phyloP scores from a whole-genome alignment of 495 filamentous ascomycete genomes.

The Geopyxis carbonaria region DNA sequence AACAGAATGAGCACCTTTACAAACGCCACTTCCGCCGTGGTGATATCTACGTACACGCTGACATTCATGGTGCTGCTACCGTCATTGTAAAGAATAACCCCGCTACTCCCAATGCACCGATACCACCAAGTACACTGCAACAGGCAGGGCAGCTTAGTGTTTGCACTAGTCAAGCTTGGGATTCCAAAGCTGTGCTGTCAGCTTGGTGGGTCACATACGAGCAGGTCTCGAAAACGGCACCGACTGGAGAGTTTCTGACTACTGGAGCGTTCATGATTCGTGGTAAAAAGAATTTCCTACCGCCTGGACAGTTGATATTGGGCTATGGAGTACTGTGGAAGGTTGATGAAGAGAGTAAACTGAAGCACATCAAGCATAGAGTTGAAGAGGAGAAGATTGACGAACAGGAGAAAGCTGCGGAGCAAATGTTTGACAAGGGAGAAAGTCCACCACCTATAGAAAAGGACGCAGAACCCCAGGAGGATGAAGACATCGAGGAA shows the following conservation, averaged over 20 bases:
- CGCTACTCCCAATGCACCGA: slow-evolving; percentile 56
- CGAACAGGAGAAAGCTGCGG: slow-evolving; percentile 25
- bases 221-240: slow-evolving; percentile 70
- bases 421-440: slow-evolving; percentile 26
- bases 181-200: slow-evolving; percentile 84
- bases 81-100: slow-evolving; percentile 76
- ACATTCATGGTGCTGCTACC: slow-evolving; percentile 64
- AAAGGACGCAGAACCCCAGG: slow-evolving; percentile 23
- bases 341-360: slow-evolving; percentile 75
- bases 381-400: slow-evolving; percentile 32
- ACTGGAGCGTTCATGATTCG: slow-evolving; percentile 60
- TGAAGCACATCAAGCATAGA: slow-evolving; percentile 58
- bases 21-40: slow-evolving; percentile 67
- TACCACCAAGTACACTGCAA: slow-evolving; percentile 75
- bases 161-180: slow-evolving; percentile 76
- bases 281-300: slow-evolving; percentile 78
- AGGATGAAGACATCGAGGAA: slow-evolving; percentile 24
- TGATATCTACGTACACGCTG: slow-evolving; percentile 82
- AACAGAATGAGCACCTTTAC: slow-evolving; percentile 86
- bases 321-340: slow-evolving; percentile 78
- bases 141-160: slow-evolving; percentile 78
- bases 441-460: slow-evolving; percentile 24
- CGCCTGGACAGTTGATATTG: slow-evolving; percentile 70
- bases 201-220: slow-evolving; percentile 84
- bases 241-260: slow-evolving; percentile 60